Evolutionary conservation across 495 filamentous ascomycete species (phyloP).

Genomic region (Gamarada debralockiae): DNA sequence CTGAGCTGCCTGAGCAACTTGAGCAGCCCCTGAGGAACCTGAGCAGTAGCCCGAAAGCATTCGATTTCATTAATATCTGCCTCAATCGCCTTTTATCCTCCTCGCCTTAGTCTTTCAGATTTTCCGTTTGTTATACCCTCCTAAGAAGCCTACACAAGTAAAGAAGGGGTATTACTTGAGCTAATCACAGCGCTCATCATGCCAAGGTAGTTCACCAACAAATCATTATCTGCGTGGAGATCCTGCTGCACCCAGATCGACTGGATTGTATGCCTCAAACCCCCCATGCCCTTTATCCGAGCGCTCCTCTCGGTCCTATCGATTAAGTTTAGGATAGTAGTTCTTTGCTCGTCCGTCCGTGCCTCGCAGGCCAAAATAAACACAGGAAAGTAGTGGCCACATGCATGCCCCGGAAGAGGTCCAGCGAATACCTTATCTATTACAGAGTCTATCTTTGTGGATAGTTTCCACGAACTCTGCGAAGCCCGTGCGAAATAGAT

Average conservation of each 20-base stretch:
- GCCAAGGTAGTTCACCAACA: slow-evolving; percentile 15
- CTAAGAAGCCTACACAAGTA: too few relatives aligned
- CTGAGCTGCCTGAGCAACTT: too few relatives aligned
- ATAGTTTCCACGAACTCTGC: slow-evolving; percentile 9
- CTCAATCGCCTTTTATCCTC: slow-evolving; percentile 4
- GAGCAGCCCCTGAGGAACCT: too few relatives aligned
- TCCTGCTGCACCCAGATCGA: slow-evolving; percentile 26
- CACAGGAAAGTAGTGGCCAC: slow-evolving; percentile 22
- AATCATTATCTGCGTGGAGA: slow-evolving; percentile 20
- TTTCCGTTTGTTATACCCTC: slow-evolving; percentile 3
- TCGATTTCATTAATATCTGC: slow-evolving; percentile 5
- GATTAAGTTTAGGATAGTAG: slow-evolving; percentile 21
- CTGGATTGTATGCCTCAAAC: slow-evolving; percentile 15
- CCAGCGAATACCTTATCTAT: slow-evolving; percentile 11
- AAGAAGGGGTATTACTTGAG: slow-evolving; percentile 6
- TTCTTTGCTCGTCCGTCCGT: slow-evolving; percentile 21
- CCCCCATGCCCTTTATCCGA: slow-evolving; percentile 12
- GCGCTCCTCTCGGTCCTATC: slow-evolving; percentile 16
- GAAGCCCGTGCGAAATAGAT: slow-evolving; percentile 25
- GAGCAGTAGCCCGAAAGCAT: too few relatives aligned
- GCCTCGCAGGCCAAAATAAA: slow-evolving; percentile 26
- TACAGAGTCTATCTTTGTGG: slow-evolving; percentile 11
- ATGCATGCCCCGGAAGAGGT: slow-evolving; percentile 5
- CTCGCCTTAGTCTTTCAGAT: slow-evolving; percentile 5
- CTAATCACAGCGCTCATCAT: slow-evolving; percentile 15